Evolutionary conservation across 83 land plant species (phyloP).

Genomic region (Picea abies): DNA sequence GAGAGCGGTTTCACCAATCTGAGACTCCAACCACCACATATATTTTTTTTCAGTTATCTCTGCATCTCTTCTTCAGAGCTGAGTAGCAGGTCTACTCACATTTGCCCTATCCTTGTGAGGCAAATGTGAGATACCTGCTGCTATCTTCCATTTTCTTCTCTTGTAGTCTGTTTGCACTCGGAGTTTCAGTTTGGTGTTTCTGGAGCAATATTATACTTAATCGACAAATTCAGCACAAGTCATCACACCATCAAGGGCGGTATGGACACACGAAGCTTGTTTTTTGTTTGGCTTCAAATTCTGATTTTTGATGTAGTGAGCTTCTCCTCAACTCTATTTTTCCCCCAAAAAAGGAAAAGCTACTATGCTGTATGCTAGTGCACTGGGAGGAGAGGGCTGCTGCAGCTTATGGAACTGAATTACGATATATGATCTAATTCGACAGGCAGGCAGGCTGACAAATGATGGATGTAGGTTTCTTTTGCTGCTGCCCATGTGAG

Average conservation of each 20-base stretch:
- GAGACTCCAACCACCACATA: not conserved
- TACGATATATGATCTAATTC: not conserved
- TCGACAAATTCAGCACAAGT: too few relatives aligned
- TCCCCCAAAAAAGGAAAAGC: not conserved
- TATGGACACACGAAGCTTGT: not conserved
- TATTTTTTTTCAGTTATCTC: not conserved
- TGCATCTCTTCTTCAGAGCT: not conserved
- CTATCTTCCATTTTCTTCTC: not conserved
- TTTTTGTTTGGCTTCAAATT: slow-evolving; percentile 2
- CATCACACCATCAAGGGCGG: not conserved
- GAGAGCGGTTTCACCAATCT: not conserved
- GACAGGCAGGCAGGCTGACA: not conserved
- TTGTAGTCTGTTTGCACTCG: not conserved
- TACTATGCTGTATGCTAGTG: not conserved
- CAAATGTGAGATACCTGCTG: not conserved
- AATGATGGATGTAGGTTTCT: not conserved
- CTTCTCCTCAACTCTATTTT: not conserved
- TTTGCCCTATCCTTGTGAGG: not conserved
- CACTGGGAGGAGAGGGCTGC: not conserved
- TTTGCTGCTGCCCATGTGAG: not conserved
- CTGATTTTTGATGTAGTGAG: not conserved
- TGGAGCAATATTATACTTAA: not conserved
- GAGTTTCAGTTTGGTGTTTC: slow-evolving; percentile 1
- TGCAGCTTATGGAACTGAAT: not conserved
- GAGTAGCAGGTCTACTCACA: slow-evolving; percentile 3